A percentile compares a stretch with the other conserved stretches of the same genome.
Conservation (phyloP, 2,329 filamentous ascomycete species). For the Apiospora phragmitis region DNA sequence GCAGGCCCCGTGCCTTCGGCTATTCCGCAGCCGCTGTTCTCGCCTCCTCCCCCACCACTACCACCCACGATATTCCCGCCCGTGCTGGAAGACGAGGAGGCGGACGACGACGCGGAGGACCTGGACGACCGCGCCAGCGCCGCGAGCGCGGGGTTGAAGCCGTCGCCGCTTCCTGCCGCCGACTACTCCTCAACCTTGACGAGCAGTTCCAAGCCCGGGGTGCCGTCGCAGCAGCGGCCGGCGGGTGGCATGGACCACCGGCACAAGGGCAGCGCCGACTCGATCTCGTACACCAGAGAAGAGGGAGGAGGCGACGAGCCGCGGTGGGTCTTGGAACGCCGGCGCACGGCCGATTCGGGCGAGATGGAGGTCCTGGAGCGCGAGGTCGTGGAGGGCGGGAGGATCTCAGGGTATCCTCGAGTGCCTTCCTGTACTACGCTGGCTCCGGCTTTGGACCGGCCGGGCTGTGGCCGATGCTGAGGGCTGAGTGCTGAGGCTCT, state of each 20-base stretch:
- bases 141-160: constrained; percentile 12
- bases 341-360: constrained; percentile 65
- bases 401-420: constrained; percentile 25
- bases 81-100: constrained; percentile 41
- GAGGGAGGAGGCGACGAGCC: constrained; percentile 56
- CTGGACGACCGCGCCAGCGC: constrained; percentile 13
- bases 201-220: constrained; percentile 14
- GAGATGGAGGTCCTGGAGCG: constrained; percentile 65
- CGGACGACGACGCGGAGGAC: constrained; percentile 8
- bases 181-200: neutral
- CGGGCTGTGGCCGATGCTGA: too few species aligned
- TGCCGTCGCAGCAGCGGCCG: constrained; percentile 28
- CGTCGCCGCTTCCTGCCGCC: neutral
- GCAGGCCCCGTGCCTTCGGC: constrained; percentile 12
- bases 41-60: constrained; percentile 18
- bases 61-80: constrained; percentile 32
- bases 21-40: constrained; percentile 23
- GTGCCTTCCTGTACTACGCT: neutral
- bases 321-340: constrained; percentile 69
- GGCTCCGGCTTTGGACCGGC: neutral
- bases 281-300: constrained; percentile 68
- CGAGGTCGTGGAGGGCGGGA: constrained; percentile 61
- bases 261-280: constrained; percentile 59
- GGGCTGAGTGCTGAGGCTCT: neutral
- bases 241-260: constrained; percentile 38